A percentile compares a stretch with the other conserved stretches of the same genome.
Conservation (phyloP, 306 rosid species). For the Cucumis sativus region Cucumber_9930_V3 NC_026657.2:34076001-34076500, state of each 20-base stretch:
- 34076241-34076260: slow-evolving; percentile 16
- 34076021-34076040: slow-evolving; percentile 50
- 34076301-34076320: slow-evolving; percentile 57
- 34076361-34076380: slow-evolving; percentile 66
- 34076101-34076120: slow-evolving; percentile 32
- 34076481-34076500: slow-evolving; percentile 24
- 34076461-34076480: slow-evolving; percentile 27
- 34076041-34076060: slow-evolving; percentile 54
- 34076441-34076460: slow-evolving; percentile 42
- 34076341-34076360: slow-evolving; percentile 71
- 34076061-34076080: slow-evolving; percentile 35
- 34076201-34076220: not conserved
- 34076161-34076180: slow-evolving; percentile 40
- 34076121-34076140: slow-evolving; percentile 55
- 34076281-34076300: slow-evolving; percentile 37
- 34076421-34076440: slow-evolving; percentile 53
- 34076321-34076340: slow-evolving; percentile 75
- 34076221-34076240: not conserved
- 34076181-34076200: not conserved
- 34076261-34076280: slow-evolving; percentile 19
- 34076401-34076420: slow-evolving; percentile 51
- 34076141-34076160: slow-evolving; percentile 58
- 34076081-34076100: slow-evolving; percentile 31
- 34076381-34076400: slow-evolving; percentile 83
- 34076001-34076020: slow-evolving; percentile 53